Evolutionary conservation across 805 yeast species (phyloP).

Genomic region (Metschnikowia bowlesiae): DNA sequence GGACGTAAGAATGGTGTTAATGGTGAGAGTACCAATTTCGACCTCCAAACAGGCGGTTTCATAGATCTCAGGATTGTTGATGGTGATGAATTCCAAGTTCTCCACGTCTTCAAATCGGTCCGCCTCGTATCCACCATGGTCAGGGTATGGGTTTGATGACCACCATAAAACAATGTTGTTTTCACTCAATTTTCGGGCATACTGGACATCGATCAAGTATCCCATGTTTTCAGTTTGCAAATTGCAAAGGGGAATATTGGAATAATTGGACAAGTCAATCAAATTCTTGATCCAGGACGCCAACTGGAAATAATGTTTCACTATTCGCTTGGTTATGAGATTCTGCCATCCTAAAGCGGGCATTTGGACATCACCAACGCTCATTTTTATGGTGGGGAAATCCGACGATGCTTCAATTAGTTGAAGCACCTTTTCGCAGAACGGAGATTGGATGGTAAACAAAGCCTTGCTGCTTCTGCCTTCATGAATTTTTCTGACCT

Average conservation of each 20-base stretch:
- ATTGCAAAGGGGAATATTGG: slow-evolving; percentile 84
- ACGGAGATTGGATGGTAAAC: slow-evolving; percentile 72
- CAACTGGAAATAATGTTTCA: slow-evolving; percentile 67
- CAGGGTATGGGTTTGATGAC: slow-evolving; percentile 78
- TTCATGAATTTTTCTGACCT: slow-evolving; percentile 54
- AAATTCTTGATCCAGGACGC: slow-evolving; percentile 70
- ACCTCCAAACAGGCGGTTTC: slow-evolving; percentile 75
- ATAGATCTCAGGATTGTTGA: slow-evolving; percentile 76
- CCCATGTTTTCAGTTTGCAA: slow-evolving; percentile 72
- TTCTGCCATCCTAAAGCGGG: slow-evolving; percentile 84
- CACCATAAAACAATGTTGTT: slow-evolving; percentile 85
- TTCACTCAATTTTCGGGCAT: slow-evolving; percentile 69
- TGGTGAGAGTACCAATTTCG: slow-evolving; percentile 70
- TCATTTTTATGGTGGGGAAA: slow-evolving; percentile 62
- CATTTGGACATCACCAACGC: slow-evolving; percentile 51
- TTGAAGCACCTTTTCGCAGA: slow-evolving; percentile 42
- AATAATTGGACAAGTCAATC: slow-evolving; percentile 60
- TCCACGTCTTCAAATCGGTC: slow-evolving; percentile 57
- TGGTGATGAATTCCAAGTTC: slow-evolving; percentile 58
- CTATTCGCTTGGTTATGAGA: slow-evolving; percentile 56
- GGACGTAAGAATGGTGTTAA: slow-evolving; percentile 84
- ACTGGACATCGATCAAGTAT: slow-evolving; percentile 77
- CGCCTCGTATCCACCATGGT: slow-evolving; percentile 75
- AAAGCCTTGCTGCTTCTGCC: slow-evolving; percentile 58
- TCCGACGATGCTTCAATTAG: slow-evolving; percentile 45